Evolutionary conservation across 106 monocot species (phyloP).

Genomic region (Agapanthus africanus): DNA sequence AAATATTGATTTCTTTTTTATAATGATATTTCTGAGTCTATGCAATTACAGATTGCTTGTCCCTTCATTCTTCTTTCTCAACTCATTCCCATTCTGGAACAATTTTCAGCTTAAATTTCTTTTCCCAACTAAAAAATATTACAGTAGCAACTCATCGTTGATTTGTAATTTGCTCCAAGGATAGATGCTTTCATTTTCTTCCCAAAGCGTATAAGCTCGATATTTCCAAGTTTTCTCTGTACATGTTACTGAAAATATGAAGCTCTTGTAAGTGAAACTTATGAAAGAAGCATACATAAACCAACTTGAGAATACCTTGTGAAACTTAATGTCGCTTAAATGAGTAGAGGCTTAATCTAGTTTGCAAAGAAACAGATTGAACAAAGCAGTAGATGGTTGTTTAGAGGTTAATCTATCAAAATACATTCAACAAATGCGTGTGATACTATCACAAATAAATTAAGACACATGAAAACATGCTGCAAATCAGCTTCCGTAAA

Average conservation of each 20-base stretch:
- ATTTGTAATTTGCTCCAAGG: neutral
- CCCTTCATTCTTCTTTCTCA: neutral
- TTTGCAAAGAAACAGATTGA: no score
- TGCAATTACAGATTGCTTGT: neutral
- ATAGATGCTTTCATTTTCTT: neutral
- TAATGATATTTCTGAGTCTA: neutral
- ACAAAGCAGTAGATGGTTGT: no score
- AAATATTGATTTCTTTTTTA: constrained; percentile 5
- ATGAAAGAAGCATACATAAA: neutral
- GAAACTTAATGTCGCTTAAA: no score
- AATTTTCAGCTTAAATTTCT: no score
- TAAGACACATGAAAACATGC: no score
- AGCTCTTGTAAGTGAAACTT: neutral
- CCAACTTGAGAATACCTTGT: neutral
- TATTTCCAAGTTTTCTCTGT: neutral
- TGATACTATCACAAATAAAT: no score
- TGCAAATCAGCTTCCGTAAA: no score
- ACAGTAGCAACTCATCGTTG: neutral
- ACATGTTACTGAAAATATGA: constrained; percentile 2
- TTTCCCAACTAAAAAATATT: neutral
- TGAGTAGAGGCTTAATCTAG: no score
- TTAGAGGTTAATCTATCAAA: no score
- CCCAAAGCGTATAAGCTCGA: neutral
- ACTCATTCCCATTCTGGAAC: neutral
- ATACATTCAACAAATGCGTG: no score